Base-by-base conservation (phyloP, 2,329 filamentous ascomycete genomes). In the Drechslerella dactyloides region DNA sequence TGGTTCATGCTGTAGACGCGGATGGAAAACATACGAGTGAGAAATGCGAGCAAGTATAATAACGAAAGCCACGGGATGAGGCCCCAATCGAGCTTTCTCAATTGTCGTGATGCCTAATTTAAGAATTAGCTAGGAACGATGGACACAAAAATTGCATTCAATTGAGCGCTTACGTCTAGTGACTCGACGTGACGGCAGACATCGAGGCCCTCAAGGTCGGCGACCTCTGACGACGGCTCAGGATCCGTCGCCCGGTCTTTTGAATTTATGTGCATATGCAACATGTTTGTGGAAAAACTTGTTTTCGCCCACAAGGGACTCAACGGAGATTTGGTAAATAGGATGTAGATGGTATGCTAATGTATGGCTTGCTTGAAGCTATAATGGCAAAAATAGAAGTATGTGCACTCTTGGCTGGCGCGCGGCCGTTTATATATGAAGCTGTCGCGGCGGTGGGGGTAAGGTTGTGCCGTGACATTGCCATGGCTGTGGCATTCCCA, bases 41-140 rank as follows among this genome's bases (percentile, higher is more conserved):
- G 37, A 60, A 59, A 44, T 57, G 76, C 79, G 69, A 66, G 82
- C 79, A 87, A 79, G 73, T 87, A 87, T 17, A 88, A 81, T 0
- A 87, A 76, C 2, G 85, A 83, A 73, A 87, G 82, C 77, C 86
- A 84, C 0, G 86, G 86, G 50, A 87, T 83, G 21, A 88, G 81
- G 75, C 82, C 80, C 80, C 82, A 79, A 77, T 87, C 83, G 74
- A 85, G 80, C 78, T 84, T 84, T 75, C 83, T 79, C 40, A 87
- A 76, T 23, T 64, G 48, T 42, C 57, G 60, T 48, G 60, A 52
- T 17, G 44, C 60, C 68, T 72, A 52, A 35, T 3, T 21, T 21
- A 11, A 33, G 24, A 52, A 24, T n/a, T n/a, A n/a, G n/a, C n/a
- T n/a, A n/a, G n/a, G n/a, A n/a, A n/a, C n/a, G n/a, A n/a, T n/a